These are phyloP conservation scores for Skeletonema costatum DNA, from an alignment of 108 stramenopile genomes.

Conservation along the genomic window DNA sequence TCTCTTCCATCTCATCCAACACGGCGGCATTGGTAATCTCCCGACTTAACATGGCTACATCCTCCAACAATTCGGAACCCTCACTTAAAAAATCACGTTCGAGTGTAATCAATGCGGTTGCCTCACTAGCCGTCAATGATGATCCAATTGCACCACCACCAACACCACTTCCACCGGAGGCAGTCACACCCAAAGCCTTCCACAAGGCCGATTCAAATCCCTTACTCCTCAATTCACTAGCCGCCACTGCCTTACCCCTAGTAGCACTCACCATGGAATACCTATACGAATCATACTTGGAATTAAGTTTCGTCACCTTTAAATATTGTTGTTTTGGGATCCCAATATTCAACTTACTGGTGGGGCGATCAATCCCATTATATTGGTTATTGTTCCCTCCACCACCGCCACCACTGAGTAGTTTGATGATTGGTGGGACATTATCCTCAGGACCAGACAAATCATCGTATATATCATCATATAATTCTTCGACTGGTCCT, in stretches of 20 bases:
- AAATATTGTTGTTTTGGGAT: constrained; percentile 68
- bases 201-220: constrained; percentile 68
- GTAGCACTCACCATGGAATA: constrained; percentile 76
- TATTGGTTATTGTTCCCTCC: not conserved
- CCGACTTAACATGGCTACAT: constrained; percentile 48
- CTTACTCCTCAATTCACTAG: constrained; percentile 52
- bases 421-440: constrained; percentile 12
- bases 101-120: constrained; percentile 50
- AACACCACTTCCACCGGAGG: not conserved
- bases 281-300: constrained; percentile 68
- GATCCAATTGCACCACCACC: not conserved
- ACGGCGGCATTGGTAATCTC: constrained; percentile 58
- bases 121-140: constrained; percentile 39
- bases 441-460: constrained; percentile 18
- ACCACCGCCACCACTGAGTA: constrained; percentile 2
- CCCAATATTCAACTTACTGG: constrained; percentile 64
- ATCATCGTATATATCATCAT: constrained; percentile 79
- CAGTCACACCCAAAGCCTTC: constrained; percentile 28
- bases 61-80: constrained; percentile 45
- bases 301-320: constrained; percentile 72
- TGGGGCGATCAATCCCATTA: constrained; percentile 18
- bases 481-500: constrained; percentile 64
- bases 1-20: constrained; percentile 62
- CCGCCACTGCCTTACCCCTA: constrained; percentile 68
- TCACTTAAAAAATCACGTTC: constrained; percentile 68